Conservation (phyloP, 179 eudicot species). For the Vitellaria paradoxa region DNA sequence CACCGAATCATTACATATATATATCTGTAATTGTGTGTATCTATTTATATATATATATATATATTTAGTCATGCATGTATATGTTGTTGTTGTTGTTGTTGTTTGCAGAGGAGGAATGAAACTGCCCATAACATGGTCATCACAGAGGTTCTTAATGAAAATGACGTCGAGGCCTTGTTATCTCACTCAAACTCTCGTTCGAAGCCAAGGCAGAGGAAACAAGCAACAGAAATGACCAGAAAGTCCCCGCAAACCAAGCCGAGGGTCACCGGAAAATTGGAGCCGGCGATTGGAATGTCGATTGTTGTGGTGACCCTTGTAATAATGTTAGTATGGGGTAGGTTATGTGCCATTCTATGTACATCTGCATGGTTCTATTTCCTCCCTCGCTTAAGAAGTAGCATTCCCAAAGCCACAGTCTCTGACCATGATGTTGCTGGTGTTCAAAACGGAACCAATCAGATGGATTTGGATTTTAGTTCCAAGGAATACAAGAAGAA, state of each 20-base stretch:
- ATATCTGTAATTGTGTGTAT: no score
- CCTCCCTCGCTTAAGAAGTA: constrained; percentile 15
- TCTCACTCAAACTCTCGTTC: constrained; percentile 2
- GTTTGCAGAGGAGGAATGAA: constrained; percentile 5
- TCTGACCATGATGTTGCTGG: background rate
- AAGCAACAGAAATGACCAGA: background rate
- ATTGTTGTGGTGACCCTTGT: constrained; percentile 27
- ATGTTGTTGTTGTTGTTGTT: no score
- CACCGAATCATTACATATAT: no score
- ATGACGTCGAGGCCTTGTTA: no score
- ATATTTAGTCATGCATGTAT: no score
- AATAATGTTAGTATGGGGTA: constrained; percentile 41
- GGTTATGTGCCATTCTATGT: constrained; percentile 40
- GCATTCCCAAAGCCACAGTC: no score
- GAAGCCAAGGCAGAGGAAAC: background rate
- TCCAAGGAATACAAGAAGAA: constrained; percentile 28
- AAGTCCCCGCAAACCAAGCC: no score
- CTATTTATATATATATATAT: no score
- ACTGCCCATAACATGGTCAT: constrained; percentile 9
- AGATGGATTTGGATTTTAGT: constrained; percentile 3
- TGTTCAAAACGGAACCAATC: background rate
- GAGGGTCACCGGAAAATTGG: constrained; percentile 1
- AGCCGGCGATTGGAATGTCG: constrained; percentile 29
- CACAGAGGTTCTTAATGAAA: background rate
- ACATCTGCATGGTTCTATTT: constrained; percentile 36